Evolutionary conservation across 768 basidiomycete species (phyloP).

Genomic region (Pleurotus citrinopileatus): DNA sequence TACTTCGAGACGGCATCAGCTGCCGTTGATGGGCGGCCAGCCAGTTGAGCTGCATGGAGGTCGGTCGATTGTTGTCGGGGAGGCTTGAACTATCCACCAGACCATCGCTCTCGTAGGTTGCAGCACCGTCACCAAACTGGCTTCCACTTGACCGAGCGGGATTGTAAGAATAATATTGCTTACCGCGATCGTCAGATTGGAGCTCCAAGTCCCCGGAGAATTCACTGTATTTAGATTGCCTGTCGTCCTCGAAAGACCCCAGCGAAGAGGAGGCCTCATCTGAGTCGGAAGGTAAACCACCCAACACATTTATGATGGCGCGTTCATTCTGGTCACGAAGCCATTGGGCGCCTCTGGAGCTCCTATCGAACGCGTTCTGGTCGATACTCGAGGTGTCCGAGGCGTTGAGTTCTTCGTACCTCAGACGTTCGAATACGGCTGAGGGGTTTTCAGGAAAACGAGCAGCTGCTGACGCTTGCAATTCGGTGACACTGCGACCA

Average conservation of each 20-base stretch:
- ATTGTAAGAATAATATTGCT: conserved; percentile 75
- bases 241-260: conserved; percentile 25
- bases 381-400: conserved; percentile 40
- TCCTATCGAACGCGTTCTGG: conserved; percentile 43
- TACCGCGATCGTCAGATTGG: conserved; percentile 63
- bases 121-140: conserved; percentile 37
- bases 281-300: conserved; percentile 52
- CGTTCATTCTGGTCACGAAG: conserved; percentile 78
- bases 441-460: conserved; percentile 38
- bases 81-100: neutral
- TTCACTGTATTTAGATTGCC: conserved; percentile 24
- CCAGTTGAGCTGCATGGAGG: conserved; percentile 67
- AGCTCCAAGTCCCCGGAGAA: conserved; percentile 60
- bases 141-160: conserved; percentile 42
- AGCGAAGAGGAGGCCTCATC: conserved; percentile 45
- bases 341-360: conserved; percentile 77
- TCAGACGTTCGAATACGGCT: conserved; percentile 56
- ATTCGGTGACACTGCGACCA: neutral
- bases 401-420: conserved; percentile 41
- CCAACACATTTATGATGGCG: conserved; percentile 57
- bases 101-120: conserved; percentile 17
- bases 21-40: conserved; percentile 50
- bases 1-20: conserved; percentile 16
- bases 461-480: conserved; percentile 5
- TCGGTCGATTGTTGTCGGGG: conserved; percentile 47